Evolutionary conservation across 495 filamentous ascomycete species (phyloP), one percentile per base, ranked within the genome.

Genomic region (Penicillium alfredii): DNA sequence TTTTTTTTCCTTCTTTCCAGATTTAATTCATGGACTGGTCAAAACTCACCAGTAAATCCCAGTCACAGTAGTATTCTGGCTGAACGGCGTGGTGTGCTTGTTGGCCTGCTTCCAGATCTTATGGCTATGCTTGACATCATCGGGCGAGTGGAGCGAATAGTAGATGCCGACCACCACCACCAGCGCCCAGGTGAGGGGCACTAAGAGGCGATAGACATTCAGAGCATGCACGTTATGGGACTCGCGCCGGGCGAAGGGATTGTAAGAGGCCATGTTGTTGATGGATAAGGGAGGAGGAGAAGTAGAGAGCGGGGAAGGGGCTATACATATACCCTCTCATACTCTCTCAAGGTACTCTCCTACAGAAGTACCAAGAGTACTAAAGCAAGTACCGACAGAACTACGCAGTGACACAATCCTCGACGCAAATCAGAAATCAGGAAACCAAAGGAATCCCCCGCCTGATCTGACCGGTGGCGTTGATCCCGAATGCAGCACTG

Each of bases 11-110:
- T n/a, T n/a, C n/a, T n/a, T n/a, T n/a, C n/a, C n/a, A 4, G 20
- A 27, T 3, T 8, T 21, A 16, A n/a, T 10, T 18, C 6, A 14
- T 24, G 16, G 19, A 4, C 3, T 13, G 14, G 8, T 20, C n/a
- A n/a, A 14, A 16, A 32, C 45, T 40, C 65, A 86, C 84, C 86
- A 94, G 68, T 86, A 95, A 42, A 92, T 70, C 21, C 69, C 74
- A 8, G 78, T 77, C 42, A 92, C 78, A 45, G 80, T 58, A 7
- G 70, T 61, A 58, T 82, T 86, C 58, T 85, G 67, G 12, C 82
- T 78, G 60, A 94, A 95, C 0, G 83, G 80, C 1, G 86, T 88
- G 26, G 60, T 60, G 43, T 78, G 73, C 26, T 56, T 59, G 39
- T 67, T 58, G 49, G 83, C 86, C 51, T 86, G 77, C 23, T 73